Base-by-base conservation (phyloP, 148 eudicot species). In the Amaranthus hypochondriacus region DNA sequence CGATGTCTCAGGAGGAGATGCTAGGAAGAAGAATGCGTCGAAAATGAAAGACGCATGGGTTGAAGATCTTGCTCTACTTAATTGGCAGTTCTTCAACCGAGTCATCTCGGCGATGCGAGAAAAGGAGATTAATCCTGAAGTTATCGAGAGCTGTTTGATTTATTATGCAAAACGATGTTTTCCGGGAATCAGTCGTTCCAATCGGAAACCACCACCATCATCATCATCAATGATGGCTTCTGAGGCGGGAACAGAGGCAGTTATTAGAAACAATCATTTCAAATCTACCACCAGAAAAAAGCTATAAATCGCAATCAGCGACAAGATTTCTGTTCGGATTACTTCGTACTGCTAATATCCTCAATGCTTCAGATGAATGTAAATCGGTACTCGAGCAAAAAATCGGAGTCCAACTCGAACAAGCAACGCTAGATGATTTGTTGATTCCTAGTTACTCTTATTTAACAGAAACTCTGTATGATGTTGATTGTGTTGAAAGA, bases 381-480 rank as follows among this genome's bases (percentile, higher is more conserved):
- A 84, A 84, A 73, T 52, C 80, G 9, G 75, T 73, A 6, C 65
- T 95, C 48, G 99, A 95, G 87, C 86, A 55, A 68, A 95, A 87
- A 72, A 95, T 95, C 1, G 99, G 99, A 2, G 79, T 81, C 15
- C 90, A 90, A 65, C 72, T 95, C 6, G 97, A 95, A 15, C 86
- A 85, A 76, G 96, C 99, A 0, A 83, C 90, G 5, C 68, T 95
- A 0, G 99, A 95, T 76, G 99, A 92, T 82, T 82, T 95, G 50
- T 72, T 95, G 62, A 87, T 95, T 53, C 99, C 99, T 56, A 95
- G 99, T 69, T 95, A 95, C 67, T 95, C 99, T 21, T 95, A 95
- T 74, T 71, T 92, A 78, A 90, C 86, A 15, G 99, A 95, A 43
- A 95, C 99, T 8, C 62, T 95, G 73, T 95, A 95, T 72, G 97